These are phyloP conservation scores for Tolypocladium inflatum DNA, from an alignment of 2,329 filamentous ascomycete genomes.

Conservation along the genomic window DNA sequence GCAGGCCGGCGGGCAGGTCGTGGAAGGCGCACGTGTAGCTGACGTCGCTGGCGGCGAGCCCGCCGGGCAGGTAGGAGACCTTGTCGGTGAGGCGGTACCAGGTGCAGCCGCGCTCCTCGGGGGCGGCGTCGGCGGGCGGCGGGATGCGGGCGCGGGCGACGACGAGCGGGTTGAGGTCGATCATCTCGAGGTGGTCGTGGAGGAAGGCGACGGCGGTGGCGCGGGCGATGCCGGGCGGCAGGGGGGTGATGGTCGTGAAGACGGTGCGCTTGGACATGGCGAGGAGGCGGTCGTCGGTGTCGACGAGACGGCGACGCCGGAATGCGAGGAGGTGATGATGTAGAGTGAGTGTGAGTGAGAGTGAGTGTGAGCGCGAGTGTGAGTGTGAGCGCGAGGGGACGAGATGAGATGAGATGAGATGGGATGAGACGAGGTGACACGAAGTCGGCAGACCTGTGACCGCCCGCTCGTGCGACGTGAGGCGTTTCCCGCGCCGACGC, in stretches of 20 bases:
- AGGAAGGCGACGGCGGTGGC: slow-evolving; percentile 66
- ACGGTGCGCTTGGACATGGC: slow-evolving; percentile 60
- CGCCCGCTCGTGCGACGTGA: not conserved
- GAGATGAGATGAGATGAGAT: not conserved
- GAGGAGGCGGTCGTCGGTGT: not conserved
- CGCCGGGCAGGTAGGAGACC: slow-evolving; percentile 64
- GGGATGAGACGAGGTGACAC: not conserved
- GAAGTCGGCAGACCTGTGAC: not conserved
- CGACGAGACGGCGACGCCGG: no score
- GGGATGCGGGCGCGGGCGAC: slow-evolving; percentile 60
- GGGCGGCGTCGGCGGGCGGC: slow-evolving; percentile 53
- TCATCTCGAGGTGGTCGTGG: slow-evolving; percentile 73
- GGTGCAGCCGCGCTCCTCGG: slow-evolving; percentile 60
- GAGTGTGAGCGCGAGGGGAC: not conserved
- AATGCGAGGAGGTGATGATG: no score
- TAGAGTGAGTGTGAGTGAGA: no score
- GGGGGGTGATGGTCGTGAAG: slow-evolving; percentile 71
- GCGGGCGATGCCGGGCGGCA: slow-evolving; percentile 59
- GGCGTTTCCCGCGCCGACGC: not conserved
- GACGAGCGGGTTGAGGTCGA: slow-evolving; percentile 78
- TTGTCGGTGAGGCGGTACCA: slow-evolving; percentile 79
- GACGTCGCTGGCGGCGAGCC: slow-evolving; percentile 54
- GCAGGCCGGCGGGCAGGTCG: slow-evolving; percentile 60
- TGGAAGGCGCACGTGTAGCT: slow-evolving; percentile 75
- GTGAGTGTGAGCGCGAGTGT: no score